A percentile compares a stretch with the other conserved stretches of the same genome.
phyloP scores from a whole-genome alignment of 805 yeast species.

The Yarrowia osloensis region DNA sequence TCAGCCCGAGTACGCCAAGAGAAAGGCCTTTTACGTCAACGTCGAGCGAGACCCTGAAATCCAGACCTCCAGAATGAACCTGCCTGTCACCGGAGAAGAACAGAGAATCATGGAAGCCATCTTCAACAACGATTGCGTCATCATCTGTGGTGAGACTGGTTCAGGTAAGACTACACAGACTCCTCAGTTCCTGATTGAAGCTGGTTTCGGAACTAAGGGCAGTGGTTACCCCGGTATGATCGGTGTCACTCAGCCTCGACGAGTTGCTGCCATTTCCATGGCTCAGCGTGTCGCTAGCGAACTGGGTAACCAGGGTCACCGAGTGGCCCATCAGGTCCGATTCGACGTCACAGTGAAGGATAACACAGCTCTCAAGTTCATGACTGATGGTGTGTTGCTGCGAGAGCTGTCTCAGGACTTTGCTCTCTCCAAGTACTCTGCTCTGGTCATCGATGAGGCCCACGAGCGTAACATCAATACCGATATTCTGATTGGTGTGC shows the following conservation, averaged over 20 bases:
- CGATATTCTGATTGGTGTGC: conserved; percentile 91
- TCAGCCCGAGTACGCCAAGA: conserved; percentile 53
- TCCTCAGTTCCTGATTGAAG: conserved; percentile 91
- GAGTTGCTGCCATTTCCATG: conserved; percentile 84
- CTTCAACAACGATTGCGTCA: conserved; percentile 84
- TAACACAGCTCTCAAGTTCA: conserved; percentile 72
- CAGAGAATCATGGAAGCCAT: conserved; percentile 94
- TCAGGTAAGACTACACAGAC: conserved; percentile 98
- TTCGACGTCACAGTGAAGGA: conserved; percentile 72
- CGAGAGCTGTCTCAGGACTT: conserved; percentile 93
- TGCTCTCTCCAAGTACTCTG: conserved; percentile 75
- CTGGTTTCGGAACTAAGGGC: conserved; percentile 74
- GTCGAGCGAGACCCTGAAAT: conserved; percentile 67
- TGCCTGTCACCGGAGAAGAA: conserved; percentile 91
- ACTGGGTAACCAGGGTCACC: conserved; percentile 65
- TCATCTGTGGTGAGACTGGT: conserved; percentile 97
- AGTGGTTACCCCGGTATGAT: conserved; percentile 86
- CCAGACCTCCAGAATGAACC: conserved; percentile 63
- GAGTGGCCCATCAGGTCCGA: conserved; percentile 84
- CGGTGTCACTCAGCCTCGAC: conserved; percentile 91
- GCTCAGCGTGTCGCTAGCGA: conserved; percentile 84
- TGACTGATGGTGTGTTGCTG: conserved; percentile 95
- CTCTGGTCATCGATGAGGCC: conserved; percentile 92
- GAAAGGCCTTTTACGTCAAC: conserved; percentile 68
- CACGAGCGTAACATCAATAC: conserved; percentile 97